Percentiles rank a stretch among this genome's conserved stretches.
phyloP scores from a whole-genome alignment of 1,284 basidiomycete species.

The Ceratobasidium sp. region DNA sequence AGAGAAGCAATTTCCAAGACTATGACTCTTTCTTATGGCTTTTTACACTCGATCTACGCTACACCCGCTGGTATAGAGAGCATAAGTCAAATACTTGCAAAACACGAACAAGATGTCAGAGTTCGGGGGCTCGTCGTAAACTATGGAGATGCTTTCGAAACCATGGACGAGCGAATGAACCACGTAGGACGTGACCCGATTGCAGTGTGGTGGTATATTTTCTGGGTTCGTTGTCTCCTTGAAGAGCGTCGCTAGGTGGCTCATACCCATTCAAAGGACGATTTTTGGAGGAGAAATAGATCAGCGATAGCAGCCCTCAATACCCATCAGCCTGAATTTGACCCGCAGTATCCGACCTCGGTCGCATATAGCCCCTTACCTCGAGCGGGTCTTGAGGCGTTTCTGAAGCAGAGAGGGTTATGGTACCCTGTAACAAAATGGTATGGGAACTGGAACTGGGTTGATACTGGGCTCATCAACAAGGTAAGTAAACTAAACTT shows the following conservation, averaged over 20 bases:
- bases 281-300: slow-evolving; percentile 78
- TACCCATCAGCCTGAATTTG: slow-evolving; percentile 72
- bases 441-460: slow-evolving; percentile 62
- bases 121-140: slow-evolving; percentile 69
- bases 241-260: background rate
- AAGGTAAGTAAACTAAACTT: slow-evolving; percentile 61
- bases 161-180: slow-evolving; percentile 71
- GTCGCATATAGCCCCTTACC: slow-evolving; percentile 83
- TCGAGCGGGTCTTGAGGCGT: slow-evolving; percentile 74
- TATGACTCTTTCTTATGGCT: slow-evolving; percentile 73
- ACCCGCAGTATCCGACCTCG: slow-evolving; percentile 79
- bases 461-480: slow-evolving; percentile 80
- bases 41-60: slow-evolving; percentile 76
- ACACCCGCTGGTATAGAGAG: slow-evolving; percentile 64
- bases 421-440: slow-evolving; percentile 65
- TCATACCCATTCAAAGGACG: slow-evolving; percentile 66
- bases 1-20: slow-evolving; percentile 71
- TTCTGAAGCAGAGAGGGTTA: slow-evolving; percentile 74
- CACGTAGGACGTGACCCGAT: slow-evolving; percentile 68
- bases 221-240: slow-evolving; percentile 71
- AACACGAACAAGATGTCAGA: slow-evolving; percentile 68
- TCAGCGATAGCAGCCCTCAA: slow-evolving; percentile 67
- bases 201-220: slow-evolving; percentile 85
- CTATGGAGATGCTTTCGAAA: slow-evolving; percentile 66
- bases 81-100: slow-evolving; percentile 65